Conservation (phyloP, 495 filamentous ascomycete genomes). For the Penicillium coffeae region DNA sequence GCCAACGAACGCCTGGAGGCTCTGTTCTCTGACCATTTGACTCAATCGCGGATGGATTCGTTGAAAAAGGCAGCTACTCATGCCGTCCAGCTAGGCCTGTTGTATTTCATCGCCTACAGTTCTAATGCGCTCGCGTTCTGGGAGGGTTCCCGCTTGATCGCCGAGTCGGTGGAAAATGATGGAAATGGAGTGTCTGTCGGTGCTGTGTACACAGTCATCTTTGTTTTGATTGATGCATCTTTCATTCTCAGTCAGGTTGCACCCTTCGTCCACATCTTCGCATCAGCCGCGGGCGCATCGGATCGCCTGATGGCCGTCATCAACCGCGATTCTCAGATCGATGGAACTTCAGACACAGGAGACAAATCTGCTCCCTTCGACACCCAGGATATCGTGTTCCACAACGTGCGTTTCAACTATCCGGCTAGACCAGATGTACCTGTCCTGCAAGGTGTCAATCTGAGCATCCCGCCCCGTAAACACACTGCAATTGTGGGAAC, state of each 20-base stretch:
- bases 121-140: slow-evolving; percentile 63
- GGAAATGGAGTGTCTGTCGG: slow-evolving; percentile 44
- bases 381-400: slow-evolving; percentile 40
- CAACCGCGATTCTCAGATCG: slow-evolving; percentile 47
- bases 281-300: slow-evolving; percentile 51
- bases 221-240: slow-evolving; percentile 59
- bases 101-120: slow-evolving; percentile 63
- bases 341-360: slow-evolving; percentile 39
- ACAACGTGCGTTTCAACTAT: slow-evolving; percentile 57
- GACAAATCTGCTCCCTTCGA: slow-evolving; percentile 25
- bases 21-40: slow-evolving; percentile 45
- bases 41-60: slow-evolving; percentile 42
- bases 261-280: slow-evolving; percentile 61
- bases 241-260: slow-evolving; percentile 60
- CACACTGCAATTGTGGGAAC: slow-evolving; percentile 63
- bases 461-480: slow-evolving; percentile 53
- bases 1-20: slow-evolving; percentile 44
- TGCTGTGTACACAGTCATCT: slow-evolving; percentile 60
- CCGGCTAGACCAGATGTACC: slow-evolving; percentile 56
- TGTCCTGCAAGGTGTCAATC: slow-evolving; percentile 42
- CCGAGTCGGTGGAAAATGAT: slow-evolving; percentile 41
- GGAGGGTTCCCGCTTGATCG: slow-evolving; percentile 57
- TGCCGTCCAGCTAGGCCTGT: slow-evolving; percentile 53
- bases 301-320: slow-evolving; percentile 48
- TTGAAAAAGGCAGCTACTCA: slow-evolving; percentile 56